Conservation (phyloP, 2,329 filamentous ascomycete species). For the Ascochyta fabae region DNA sequence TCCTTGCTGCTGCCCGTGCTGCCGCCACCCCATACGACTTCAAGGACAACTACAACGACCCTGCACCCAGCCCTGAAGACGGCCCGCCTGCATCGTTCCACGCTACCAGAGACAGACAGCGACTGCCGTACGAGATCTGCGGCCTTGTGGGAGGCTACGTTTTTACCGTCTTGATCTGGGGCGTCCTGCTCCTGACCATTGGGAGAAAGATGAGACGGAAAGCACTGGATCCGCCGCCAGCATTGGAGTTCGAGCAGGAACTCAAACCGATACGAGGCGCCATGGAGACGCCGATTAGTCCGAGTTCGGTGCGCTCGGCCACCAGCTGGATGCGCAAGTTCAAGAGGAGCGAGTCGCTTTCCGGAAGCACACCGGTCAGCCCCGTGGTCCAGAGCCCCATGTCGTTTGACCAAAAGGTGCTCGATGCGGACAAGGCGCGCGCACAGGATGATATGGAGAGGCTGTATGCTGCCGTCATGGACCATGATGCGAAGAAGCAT, state of each 20-base stretch:
- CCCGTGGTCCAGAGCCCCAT: constrained; percentile 64
- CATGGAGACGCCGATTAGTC: constrained; percentile 44
- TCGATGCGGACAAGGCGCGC: constrained; percentile 75
- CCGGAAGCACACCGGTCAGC: constrained; percentile 36
- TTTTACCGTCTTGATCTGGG: constrained; percentile 75
- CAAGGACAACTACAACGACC: constrained; percentile 35
- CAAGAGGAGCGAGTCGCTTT: constrained; percentile 41
- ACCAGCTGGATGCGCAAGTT: constrained; percentile 44
- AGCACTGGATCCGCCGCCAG: constrained; percentile 59
- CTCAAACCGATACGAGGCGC: constrained; percentile 39
- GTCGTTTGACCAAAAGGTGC: constrained; percentile 77
- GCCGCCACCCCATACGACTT: constrained; percentile 35
- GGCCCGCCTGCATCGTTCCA: constrained; percentile 37
- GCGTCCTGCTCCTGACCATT: constrained; percentile 61
- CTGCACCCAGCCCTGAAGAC: constrained; percentile 38
- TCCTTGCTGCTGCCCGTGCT: constrained; percentile 33
- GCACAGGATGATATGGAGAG: constrained; percentile 85
- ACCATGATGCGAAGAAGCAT: constrained; percentile 71
- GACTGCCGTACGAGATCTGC: constrained; percentile 81
- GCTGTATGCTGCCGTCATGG: constrained; percentile 91
- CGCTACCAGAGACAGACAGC: constrained; percentile 51
- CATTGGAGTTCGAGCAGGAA: constrained; percentile 63
- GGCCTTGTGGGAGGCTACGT: constrained; percentile 86
- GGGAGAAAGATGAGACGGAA: constrained; percentile 52
- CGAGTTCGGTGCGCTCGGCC: constrained; percentile 39